These are phyloP conservation scores for Claviceps spartinae DNA, from an alignment of 2,329 filamentous ascomycete species.

Conservation along the genomic window DNA sequence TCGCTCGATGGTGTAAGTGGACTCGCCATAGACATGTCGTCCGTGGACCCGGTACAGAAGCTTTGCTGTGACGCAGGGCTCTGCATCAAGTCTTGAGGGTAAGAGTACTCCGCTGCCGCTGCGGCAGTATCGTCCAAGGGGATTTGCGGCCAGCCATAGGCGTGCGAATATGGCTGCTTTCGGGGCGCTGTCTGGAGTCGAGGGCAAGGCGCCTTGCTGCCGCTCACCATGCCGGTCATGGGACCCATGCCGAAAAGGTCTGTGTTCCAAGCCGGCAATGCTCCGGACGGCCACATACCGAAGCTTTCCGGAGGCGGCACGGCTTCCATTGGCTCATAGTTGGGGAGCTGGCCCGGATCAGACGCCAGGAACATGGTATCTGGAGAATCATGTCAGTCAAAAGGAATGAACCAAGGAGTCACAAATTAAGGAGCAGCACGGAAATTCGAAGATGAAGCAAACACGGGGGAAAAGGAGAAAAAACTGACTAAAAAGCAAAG, in stretches of 20 bases:
- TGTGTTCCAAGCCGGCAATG: not conserved
- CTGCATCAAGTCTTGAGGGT: not conserved
- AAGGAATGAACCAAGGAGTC: too few species aligned
- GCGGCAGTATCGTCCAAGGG: not conserved
- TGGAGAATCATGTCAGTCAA: not conserved
- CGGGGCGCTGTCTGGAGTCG: not conserved
- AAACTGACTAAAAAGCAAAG: not conserved
- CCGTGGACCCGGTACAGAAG: not conserved
- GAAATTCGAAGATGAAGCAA: not conserved
- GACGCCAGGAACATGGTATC: not conserved
- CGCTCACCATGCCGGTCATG: not conserved
- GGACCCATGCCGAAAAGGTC: not conserved
- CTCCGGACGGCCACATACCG: not conserved
- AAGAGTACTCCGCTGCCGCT: not conserved
- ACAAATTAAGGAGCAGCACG: too few species aligned
- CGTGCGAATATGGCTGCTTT: not conserved
- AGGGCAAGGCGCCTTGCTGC: not conserved
- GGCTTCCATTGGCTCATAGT: not conserved
- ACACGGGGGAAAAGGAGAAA: not conserved
- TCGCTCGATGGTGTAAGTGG: not conserved
- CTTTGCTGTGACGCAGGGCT: not conserved
- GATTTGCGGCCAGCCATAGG: not conserved
- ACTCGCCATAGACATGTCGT: not conserved
- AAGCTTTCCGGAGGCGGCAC: not conserved
- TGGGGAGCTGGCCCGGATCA: not conserved